These are phyloP conservation scores for Amanita jacksonii DNA, from an alignment of 768 basidiomycete species.

Conservation along the genomic window DNA sequence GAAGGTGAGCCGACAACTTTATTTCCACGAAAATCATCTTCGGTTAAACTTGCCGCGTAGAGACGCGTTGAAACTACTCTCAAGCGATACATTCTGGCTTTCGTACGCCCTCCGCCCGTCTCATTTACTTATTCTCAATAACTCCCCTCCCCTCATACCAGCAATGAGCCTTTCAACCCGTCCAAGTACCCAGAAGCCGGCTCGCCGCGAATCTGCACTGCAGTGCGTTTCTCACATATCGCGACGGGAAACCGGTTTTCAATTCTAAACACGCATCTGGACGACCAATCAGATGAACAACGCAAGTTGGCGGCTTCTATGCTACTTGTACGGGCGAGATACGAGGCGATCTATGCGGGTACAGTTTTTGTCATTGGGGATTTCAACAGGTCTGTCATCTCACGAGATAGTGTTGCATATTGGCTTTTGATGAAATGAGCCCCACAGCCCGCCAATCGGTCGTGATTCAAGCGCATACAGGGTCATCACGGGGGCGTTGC, in stretches of 20 bases:
- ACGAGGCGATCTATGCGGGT: conserved; percentile 32
- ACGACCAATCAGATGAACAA: conserved; percentile 43
- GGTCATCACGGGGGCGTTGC: conserved; percentile 33
- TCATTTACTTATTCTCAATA: too few relatives aligned
- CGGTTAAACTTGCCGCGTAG: conserved; percentile 11
- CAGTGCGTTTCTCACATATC: conserved; percentile 25
- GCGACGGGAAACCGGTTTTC: conserved; percentile 22
- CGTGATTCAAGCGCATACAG: conserved; percentile 39
- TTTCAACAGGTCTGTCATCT: conserved; percentile 33
- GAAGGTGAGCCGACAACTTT: conserved; percentile 21
- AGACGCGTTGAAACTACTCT: conserved; percentile 25
- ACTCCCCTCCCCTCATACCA: conserved; percentile 12
- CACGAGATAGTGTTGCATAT: conserved; percentile 1
- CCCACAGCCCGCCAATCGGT: conserved; percentile 30
- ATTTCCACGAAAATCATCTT: not conserved
- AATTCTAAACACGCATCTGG: conserved; percentile 44
- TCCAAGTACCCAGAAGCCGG: conserved; percentile 44
- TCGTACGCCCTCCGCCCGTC: too few relatives aligned
- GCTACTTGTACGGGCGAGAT: conserved; percentile 37
- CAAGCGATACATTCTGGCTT: conserved; percentile 45
- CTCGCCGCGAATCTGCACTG: conserved; percentile 39
- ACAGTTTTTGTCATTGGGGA: conserved; percentile 45
- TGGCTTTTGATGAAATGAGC: not conserved
- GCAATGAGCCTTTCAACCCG: conserved; percentile 37
- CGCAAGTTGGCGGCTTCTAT: conserved; percentile 42